Evolutionary conservation across 306 rosid genomes (phyloP), one percentile per base, ranked within the genome.

Genomic region (Alnus rubra): DNA sequence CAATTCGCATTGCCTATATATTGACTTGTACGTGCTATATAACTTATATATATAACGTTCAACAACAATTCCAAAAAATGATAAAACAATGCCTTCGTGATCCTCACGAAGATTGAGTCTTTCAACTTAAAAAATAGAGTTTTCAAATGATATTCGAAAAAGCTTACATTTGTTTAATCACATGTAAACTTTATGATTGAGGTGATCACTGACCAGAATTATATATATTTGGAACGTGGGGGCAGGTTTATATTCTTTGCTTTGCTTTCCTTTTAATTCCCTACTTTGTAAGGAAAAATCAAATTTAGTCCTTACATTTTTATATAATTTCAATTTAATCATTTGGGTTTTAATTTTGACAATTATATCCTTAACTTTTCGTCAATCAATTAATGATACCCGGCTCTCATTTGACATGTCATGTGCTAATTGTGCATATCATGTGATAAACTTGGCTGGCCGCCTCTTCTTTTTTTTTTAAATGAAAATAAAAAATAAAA

Each of bases 51-150:
- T 30, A 87, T 30, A 44, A 45, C 49, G 55, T 65, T 45, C 70
- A 88, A 73, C 78, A 53, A 71, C 77, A 81, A 76, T 73, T 60
- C 28, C 50, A 31, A 18, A 16, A 10, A 18, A 23, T 23, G 69
- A 1, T 10, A 76, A 60, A n/a, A 31, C 28, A 60, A 52, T 8
- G 50, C 76, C 82, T 86, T 86, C 85, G 93, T 92, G 96, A 86
- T 45, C 75, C 74, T 87, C 93, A 87, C 92, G 85, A 87, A 78
- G 81, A 78, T 83, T 23, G 77, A 37, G 80, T 75, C 51, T 73
- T 76, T 80, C 8, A 55, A 77, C 78, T 76, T 73, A 75, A 86
- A 54, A 6, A 9, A 49, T 49, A 49, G 48, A 76, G 35, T 64
- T 9, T 30, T 13, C 10, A 49, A 58, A 42, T 42, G n/a, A 5